Percentiles rank a stretch among this genome's conserved stretches.
Evolutionary conservation across 345 rosid genomes (phyloP).

Genomic region (Citrus sp.): DNA sequence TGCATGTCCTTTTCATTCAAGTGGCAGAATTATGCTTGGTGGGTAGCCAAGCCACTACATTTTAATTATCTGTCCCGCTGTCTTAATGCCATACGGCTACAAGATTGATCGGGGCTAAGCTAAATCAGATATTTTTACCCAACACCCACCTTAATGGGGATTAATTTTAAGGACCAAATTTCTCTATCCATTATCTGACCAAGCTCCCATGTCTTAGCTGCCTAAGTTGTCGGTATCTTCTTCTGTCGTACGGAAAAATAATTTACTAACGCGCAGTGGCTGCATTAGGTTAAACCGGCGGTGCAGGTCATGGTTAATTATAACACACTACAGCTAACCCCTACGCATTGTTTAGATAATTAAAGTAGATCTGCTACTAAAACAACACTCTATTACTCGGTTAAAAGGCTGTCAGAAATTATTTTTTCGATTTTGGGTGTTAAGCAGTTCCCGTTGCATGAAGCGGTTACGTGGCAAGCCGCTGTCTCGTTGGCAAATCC

Average conservation of each 20-base stretch:
- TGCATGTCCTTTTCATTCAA: not conserved
- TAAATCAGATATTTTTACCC: not conserved
- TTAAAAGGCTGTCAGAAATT: not conserved
- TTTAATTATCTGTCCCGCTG: not conserved
- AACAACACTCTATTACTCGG: not conserved
- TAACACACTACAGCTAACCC: not conserved
- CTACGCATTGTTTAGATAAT: not conserved
- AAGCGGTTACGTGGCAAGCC: not conserved
- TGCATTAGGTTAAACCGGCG: not conserved
- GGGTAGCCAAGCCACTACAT: not conserved
- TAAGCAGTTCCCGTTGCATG: not conserved
- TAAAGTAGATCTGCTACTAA: not conserved
- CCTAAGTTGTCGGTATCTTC: not conserved
- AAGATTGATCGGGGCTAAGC: not conserved
- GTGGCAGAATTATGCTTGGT: not conserved
- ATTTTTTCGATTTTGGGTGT: not conserved
- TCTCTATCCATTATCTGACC: not conserved
- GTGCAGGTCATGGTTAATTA: not conserved
- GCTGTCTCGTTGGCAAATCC: too few relatives aligned
- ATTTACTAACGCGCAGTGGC: too few relatives aligned
- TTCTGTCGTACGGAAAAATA: not conserved
- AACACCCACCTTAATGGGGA: not conserved
- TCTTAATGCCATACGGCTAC: not conserved
- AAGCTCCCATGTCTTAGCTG: not conserved
- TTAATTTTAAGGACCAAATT: not conserved